Percentiles rank a stretch among this genome's conserved stretches.
Evolutionary conservation across 2,329 filamentous ascomycete genomes (phyloP).

Genomic region (Phialemonium atrogriseum): DNA sequence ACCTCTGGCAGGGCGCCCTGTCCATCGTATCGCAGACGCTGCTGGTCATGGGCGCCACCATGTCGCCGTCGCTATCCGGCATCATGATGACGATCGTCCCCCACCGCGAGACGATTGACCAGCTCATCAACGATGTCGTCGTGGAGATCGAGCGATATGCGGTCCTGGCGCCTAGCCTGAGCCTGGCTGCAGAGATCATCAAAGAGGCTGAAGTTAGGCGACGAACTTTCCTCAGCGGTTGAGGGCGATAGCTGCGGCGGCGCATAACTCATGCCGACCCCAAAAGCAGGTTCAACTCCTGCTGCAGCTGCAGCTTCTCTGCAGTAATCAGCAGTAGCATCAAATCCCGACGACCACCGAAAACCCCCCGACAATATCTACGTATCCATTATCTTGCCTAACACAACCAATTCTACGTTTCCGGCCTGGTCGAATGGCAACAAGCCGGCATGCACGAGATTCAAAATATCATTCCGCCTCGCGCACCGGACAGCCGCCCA

Average conservation of each 20-base stretch:
- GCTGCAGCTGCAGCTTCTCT: no score
- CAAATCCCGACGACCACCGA: no score
- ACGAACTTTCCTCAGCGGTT: conserved; percentile 50
- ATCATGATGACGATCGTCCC: conserved; percentile 53
- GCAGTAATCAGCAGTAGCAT: no score
- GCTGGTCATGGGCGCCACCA: conserved; percentile 75
- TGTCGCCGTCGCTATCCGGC: conserved; percentile 63
- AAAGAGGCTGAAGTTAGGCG: conserved; percentile 69
- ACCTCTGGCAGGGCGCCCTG: conserved; percentile 77
- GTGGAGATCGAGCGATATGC: conserved; percentile 68
- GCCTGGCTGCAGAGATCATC: conserved; percentile 70
- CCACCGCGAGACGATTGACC: conserved; percentile 55
- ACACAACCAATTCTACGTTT: no score
- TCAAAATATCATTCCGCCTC: no score
- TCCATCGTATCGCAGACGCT: conserved; percentile 77
- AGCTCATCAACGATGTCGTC: conserved; percentile 71
- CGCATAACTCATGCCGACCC: not conserved
- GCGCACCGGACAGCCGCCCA: no score
- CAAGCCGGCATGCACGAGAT: no score
- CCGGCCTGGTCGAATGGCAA: no score
- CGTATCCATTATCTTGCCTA: no score
- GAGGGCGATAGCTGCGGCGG: conserved; percentile 15
- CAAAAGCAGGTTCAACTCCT: conserved; percentile 1
- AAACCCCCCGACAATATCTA: no score
- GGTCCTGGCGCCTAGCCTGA: conserved; percentile 66